phyloP scores from a whole-genome alignment of 2,329 filamentous ascomycete genomes.

The Corynespora cassiicola region DNA sequence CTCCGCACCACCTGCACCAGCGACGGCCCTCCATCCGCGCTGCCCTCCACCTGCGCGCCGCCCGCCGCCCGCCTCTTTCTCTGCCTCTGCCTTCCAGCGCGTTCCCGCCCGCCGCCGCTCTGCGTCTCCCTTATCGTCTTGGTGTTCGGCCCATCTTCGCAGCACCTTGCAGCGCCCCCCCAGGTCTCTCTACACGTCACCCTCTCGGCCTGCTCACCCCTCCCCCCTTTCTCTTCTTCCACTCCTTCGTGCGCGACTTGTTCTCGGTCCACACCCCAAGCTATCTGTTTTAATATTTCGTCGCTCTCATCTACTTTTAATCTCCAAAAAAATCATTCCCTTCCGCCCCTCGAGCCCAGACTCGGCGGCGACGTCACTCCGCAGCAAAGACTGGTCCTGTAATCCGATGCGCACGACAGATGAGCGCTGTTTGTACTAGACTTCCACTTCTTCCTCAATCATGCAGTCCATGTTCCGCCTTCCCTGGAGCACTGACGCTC shows the following conservation, averaged over 20 bases:
- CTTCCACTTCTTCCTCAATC: slow-evolving; percentile 41
- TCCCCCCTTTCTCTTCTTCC: slow-evolving; percentile 37
- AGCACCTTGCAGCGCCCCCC: slow-evolving; percentile 33
- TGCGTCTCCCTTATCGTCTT: slow-evolving; percentile 27
- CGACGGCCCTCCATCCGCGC: not conserved
- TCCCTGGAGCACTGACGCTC: slow-evolving; percentile 54
- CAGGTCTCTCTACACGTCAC: slow-evolving; percentile 25
- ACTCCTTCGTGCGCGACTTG: slow-evolving; percentile 40
- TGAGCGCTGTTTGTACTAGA: slow-evolving; percentile 44
- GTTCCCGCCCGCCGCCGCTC: slow-evolving; percentile 12
- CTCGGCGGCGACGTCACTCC: slow-evolving; percentile 39
- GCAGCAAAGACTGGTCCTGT: slow-evolving; percentile 30
- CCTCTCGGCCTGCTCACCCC: slow-evolving; percentile 14
- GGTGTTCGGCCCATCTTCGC: slow-evolving; percentile 35
- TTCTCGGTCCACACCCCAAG: no score
- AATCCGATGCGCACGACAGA: slow-evolving; percentile 45
- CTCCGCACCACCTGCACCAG: slow-evolving; percentile 19
- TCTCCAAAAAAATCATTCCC: no score
- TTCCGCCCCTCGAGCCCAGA: no score
- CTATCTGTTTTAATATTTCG: slow-evolving; percentile 39
- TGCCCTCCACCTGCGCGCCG: slow-evolving; percentile 4
- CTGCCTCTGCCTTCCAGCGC: no score
- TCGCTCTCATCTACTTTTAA: no score
- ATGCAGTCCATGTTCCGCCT: slow-evolving; percentile 61
- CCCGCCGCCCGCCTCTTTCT: slow-evolving; percentile 4